A percentile compares a stretch with the other conserved stretches of the same genome.
Conservation (phyloP, 306 rosid species). For the Delonix regia region DNA sequence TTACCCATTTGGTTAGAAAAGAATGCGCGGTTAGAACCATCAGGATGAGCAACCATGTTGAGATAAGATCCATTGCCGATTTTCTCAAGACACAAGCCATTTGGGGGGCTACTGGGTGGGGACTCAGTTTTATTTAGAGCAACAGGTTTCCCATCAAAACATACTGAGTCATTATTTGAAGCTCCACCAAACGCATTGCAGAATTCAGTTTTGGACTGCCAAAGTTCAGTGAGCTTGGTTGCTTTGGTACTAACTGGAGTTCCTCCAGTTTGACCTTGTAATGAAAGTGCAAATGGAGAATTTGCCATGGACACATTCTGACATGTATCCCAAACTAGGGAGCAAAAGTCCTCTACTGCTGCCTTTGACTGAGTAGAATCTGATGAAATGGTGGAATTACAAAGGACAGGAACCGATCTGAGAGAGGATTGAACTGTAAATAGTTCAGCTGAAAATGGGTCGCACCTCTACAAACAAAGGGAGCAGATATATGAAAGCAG, state of each 20-base stretch:
- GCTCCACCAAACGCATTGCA: constrained; percentile 84
- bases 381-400: constrained; percentile 69
- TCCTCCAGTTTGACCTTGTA: constrained; percentile 65
- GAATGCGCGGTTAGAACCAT: constrained; percentile 91
- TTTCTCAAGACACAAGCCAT: constrained; percentile 91
- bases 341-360: constrained; percentile 58
- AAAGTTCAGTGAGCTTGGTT: constrained; percentile 62
- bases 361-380: constrained; percentile 76
- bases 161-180: constrained; percentile 62
- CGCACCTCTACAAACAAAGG: constrained; percentile 66
- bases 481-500: constrained; percentile 31
- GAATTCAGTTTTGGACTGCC: constrained; percentile 83
- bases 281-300: constrained; percentile 84
- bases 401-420: constrained; percentile 78
- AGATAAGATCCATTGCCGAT: constrained; percentile 92
- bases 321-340: constrained; percentile 82
- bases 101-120: constrained; percentile 53
- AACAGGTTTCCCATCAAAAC: constrained; percentile 82
- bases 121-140: constrained; percentile 49
- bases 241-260: constrained; percentile 46
- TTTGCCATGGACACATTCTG: constrained; percentile 66
- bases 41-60: constrained; percentile 91
- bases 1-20: constrained; percentile 78
- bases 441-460: constrained; percentile 84
- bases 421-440: constrained; percentile 55